Base-by-base conservation (phyloP, 345 rosid species). In the Ceriops zippeliana region DNA sequence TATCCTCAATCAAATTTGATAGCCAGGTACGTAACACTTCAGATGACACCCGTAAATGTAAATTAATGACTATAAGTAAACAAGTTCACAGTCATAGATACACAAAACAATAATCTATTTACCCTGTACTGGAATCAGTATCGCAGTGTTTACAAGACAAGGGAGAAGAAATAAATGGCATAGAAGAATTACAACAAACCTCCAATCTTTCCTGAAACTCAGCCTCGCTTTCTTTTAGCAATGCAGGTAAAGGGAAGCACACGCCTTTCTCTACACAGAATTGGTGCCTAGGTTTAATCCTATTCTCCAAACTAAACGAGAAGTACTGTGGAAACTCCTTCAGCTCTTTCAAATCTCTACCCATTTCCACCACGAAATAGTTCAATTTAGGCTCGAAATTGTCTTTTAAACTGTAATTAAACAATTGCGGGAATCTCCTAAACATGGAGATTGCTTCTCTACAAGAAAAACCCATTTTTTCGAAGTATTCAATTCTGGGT, bases 301-400 rank as follows among this genome's bases (percentile, higher is more conserved):
- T 86, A 67, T 89, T 89, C 79, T 86, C 93, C 65, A 93, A 85
- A 65, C 98, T 89, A 75, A 86, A 90, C 0, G 97, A 90, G 65
- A 87, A 93, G 72, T 89, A 93, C 72, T 89, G 97, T 0, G 97
- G 96, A 65, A 93, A 93, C 76, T 87, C 89, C 53, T 66, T 81
- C 66, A 93, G 34, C 52, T 90, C 98, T 72, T 84, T 93, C 83
- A 85, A 85, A 65, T 86, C 91, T 79, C 96, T 86, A 61, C 87
- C 90, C 97, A 93, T 89, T 79, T 89, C 98, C 77, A 77, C 87
- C 65, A 83, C 80, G 71, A 88, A 78, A 66, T 93, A 90, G 26
- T 83, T 76, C 66, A 87, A 61, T 66, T 89, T 93, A 3, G 88
- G 91, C 78, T 90, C 96, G 63, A 86, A 76, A 59, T 87, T 90